Evolutionary conservation across 441 rosid species (phyloP), one percentile per base, ranked within the genome.

Genomic region (Gossypium trilobum): DNA sequence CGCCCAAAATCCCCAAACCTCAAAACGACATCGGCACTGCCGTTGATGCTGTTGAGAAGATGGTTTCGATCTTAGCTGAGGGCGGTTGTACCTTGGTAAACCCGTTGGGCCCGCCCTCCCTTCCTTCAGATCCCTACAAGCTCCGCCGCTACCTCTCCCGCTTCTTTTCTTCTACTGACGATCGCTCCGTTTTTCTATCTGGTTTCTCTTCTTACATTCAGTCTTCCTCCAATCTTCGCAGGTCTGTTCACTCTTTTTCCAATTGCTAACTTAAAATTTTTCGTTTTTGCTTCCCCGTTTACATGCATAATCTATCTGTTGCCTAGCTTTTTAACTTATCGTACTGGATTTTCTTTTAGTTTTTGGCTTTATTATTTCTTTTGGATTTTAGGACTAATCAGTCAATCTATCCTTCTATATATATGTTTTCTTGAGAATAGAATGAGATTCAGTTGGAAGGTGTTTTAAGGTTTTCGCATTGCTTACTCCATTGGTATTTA

Each of bases 11-110:
- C 63, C 82, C 85, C 29, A 81, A 85, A 73, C 42, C 85, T 67
- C 25, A 66, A 58, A 50, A 68, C 68, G 66, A 56, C 33, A 33
- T 4, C 7, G 79, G 66, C 50, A 74, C 10, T 10, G 68, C 64
- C 5, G 66, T 72, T 59, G 75, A 76, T 14, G 76, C 80, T 29
- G 78, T 78, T 56, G 91, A 87, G 23, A 87, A 78, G 75, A 81
- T 88, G 87, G 81, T 81, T 17, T 77, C 91, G 10, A 70, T 89
- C 75, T 79, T 92, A 25, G 97, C 96, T 1, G 95, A 89, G 39
- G 88, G 87, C 14, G 96, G 95, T 2, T 90, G 96, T 73, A 90
- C 96, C 17, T 75, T 92, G 79, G 33, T 81, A 55, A 87, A 89
- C 62, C 82, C 84, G 58, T 79, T 82, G 2, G 96, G 86, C 4